These are phyloP conservation scores for Beta corolliflora DNA, from an alignment of 179 eudicot species.

Conservation along the genomic window DNA sequence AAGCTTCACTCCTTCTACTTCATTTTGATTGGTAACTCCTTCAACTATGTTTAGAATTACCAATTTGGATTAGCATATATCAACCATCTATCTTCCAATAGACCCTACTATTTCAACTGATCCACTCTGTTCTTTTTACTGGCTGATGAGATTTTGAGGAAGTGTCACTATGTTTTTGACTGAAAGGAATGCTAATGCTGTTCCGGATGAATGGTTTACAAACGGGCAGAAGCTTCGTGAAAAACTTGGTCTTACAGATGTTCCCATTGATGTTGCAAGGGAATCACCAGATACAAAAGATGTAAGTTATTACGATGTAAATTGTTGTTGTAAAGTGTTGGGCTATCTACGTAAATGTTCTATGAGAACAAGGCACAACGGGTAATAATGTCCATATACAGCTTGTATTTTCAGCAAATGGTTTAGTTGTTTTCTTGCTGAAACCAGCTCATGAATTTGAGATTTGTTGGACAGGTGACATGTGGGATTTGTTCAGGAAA, in stretches of 20 bases:
- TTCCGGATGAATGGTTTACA: conserved; percentile 14
- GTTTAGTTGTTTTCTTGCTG: background rate
- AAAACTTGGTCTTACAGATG: conserved; percentile 5
- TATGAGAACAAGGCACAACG: too few species aligned
- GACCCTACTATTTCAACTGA: background rate
- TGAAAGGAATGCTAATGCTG: conserved; percentile 1
- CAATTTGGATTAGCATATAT: too few species aligned
- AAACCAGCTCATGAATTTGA: conserved; percentile 11
- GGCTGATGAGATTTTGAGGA: too few species aligned
- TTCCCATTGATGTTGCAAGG: background rate
- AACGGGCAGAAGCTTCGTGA: background rate
- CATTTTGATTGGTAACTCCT: conserved; percentile 16
- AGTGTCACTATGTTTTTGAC: background rate
- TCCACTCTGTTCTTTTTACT: background rate
- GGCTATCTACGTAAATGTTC: too few species aligned
- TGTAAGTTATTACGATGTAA: background rate
- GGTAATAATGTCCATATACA: too few species aligned
- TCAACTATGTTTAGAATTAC: too few species aligned
- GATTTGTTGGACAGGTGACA: conserved; percentile 15
- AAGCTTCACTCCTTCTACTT: conserved; percentile 16
- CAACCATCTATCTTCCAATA: too few species aligned
- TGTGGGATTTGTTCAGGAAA: conserved; percentile 21
- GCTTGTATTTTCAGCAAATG: too few species aligned
- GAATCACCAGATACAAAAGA: background rate
- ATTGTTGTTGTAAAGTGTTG: too few species aligned